A percentile compares a stretch with the other conserved stretches of the same genome.
Evolutionary conservation across 805 yeast species (phyloP).

Genomic region (Candida ovalis): DNA sequence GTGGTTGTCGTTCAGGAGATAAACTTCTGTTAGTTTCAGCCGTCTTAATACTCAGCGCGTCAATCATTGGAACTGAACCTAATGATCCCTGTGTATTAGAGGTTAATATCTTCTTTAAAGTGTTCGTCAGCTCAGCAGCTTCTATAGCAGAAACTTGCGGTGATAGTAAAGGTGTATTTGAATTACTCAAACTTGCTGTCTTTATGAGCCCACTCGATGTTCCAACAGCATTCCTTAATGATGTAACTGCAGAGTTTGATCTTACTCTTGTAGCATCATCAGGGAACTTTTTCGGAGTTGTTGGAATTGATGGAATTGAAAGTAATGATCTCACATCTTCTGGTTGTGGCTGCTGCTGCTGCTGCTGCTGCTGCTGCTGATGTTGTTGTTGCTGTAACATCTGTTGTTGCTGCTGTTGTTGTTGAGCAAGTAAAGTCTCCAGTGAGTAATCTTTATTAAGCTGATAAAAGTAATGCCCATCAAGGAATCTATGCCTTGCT

Average conservation of each 20-base stretch:
- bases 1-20: background rate
- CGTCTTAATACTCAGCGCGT: slow-evolving; percentile 1
- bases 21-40: background rate
- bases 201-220: background rate
- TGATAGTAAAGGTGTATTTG: slow-evolving; percentile 8
- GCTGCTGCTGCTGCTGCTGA: background rate
- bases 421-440: slow-evolving; percentile 13
- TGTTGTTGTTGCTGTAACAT: background rate
- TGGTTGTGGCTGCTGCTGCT: slow-evolving; percentile 2
- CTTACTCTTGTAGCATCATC: slow-evolving; percentile 5
- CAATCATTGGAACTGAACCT: background rate
- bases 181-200: slow-evolving; percentile 1
- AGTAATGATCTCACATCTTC: slow-evolving; percentile 6
- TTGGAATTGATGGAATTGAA: slow-evolving; percentile 12
- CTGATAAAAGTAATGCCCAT: slow-evolving; percentile 90
- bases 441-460: slow-evolving; percentile 53
- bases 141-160: slow-evolving; percentile 10
- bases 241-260: slow-evolving; percentile 13
- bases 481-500: slow-evolving; percentile 75
- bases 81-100: slow-evolving; percentile 1
- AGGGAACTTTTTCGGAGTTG: slow-evolving; percentile 7
- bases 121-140: slow-evolving; percentile 6
- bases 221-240: slow-evolving; percentile 5
- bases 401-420: background rate
- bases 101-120: slow-evolving; percentile 2